Percentiles rank a stretch among this genome's conserved stretches.
Evolutionary conservation across 805 yeast genomes (phyloP).

Genomic region (Candida boleticola): DNA sequence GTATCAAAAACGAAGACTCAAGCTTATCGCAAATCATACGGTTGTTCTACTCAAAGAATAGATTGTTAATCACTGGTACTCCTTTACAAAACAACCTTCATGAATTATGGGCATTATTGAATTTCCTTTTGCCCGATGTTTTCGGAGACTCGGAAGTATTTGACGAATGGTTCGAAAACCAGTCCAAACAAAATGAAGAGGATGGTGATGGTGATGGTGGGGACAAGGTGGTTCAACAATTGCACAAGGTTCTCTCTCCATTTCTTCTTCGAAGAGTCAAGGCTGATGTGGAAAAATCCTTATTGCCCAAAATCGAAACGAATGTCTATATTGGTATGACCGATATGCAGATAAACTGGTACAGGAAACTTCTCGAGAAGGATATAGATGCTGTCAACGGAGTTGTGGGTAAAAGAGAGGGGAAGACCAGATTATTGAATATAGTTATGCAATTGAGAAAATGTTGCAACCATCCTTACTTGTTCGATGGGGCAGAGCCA

Average conservation of each 20-base stretch:
- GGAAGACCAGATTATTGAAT: constrained; percentile 84
- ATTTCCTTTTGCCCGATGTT: constrained; percentile 89
- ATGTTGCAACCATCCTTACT: constrained; percentile 95
- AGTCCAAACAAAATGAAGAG: constrained; percentile 30
- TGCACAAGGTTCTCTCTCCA: constrained; percentile 86
- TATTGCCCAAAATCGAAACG: constrained; percentile 86
- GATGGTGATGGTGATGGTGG: constrained; percentile 38
- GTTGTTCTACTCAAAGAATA: constrained; percentile 77
- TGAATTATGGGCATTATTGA: constrained; percentile 93
- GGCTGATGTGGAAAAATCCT: constrained; percentile 87
- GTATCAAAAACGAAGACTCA: constrained; percentile 93
- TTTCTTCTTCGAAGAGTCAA: constrained; percentile 86
- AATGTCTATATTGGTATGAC: constrained; percentile 93
- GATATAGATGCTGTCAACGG: constrained; percentile 97
- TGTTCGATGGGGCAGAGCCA: constrained; percentile 99
- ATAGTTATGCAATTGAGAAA: constrained; percentile 96
- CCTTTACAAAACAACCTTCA: constrained; percentile 94
- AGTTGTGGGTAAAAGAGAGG: constrained; percentile 89
- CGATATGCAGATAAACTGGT: constrained; percentile 93
- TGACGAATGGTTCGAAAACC: constrained; percentile 85
- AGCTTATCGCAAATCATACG: constrained; percentile 90
- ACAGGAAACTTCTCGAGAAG: constrained; percentile 80
- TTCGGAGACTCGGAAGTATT: constrained; percentile 88
- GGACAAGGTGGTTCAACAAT: constrained; percentile 80
- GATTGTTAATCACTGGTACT: constrained; percentile 91